Conservation (phyloP, 352 stramenopile genomes). For the Phytophthora palmivora region DNA sequence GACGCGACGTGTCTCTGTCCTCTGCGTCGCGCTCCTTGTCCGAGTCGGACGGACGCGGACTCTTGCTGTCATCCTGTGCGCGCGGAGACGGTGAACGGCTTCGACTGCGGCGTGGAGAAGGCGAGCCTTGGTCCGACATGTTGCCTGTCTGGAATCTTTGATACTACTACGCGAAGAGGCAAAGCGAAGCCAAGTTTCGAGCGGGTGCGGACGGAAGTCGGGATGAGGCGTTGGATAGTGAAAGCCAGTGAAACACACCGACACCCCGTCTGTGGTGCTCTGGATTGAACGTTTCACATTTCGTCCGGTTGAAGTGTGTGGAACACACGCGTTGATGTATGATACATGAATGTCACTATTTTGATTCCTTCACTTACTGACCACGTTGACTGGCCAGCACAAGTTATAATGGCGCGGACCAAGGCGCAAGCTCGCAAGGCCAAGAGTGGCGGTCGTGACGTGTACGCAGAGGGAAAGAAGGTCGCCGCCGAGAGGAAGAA, state of each 20-base stretch:
- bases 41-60: slow-evolving; percentile 3
- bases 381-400: slow-evolving; percentile 5
- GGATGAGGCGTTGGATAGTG: slow-evolving; percentile 1
- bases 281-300: slow-evolving; percentile 10
- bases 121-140: slow-evolving; percentile 53
- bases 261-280: slow-evolving; percentile 8
- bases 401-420: slow-evolving; percentile 52
- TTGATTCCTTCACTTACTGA: background rate
- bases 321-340: slow-evolving; percentile 2
- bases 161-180: slow-evolving; percentile 21
- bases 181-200: slow-evolving; percentile 25
- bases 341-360: slow-evolving; percentile 4
- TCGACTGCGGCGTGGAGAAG: slow-evolving; percentile 29
- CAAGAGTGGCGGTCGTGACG: slow-evolving; percentile 41
- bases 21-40: slow-evolving; percentile 9
- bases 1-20: slow-evolving; percentile 13
- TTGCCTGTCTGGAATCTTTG: slow-evolving; percentile 28
- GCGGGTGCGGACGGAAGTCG: slow-evolving; percentile 22
- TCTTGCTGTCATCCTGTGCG: slow-evolving; percentile 24
- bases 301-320: slow-evolving; percentile 24
- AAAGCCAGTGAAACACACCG: slow-evolving; percentile 19
- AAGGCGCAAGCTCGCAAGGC: slow-evolving; percentile 45
- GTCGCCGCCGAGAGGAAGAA: slow-evolving; percentile 49
- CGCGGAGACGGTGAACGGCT: slow-evolving; percentile 35
- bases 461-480: slow-evolving; percentile 41